Evolutionary conservation across 441 rosid species (phyloP).

Genomic region (Eruca vesicaria): DNA sequence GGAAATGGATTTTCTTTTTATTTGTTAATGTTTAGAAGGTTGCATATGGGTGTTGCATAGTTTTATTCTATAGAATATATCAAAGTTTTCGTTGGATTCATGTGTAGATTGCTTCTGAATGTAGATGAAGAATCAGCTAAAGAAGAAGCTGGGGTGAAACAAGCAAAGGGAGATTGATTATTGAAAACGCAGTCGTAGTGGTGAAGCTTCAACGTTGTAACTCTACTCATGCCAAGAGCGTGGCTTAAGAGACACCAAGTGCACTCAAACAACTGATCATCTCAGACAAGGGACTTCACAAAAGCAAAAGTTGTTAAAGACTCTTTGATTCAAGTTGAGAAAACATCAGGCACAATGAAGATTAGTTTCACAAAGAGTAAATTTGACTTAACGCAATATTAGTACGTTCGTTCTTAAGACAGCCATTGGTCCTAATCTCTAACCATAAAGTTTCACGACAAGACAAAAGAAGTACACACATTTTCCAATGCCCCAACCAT

Average conservation of each 20-base stretch:
- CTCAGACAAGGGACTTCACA: too few relatives aligned
- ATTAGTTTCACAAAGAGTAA: background rate
- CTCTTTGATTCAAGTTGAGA: too few relatives aligned
- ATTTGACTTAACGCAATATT: background rate
- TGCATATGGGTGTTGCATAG: background rate
- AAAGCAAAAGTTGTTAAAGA: background rate
- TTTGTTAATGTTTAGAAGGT: background rate
- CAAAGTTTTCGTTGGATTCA: background rate
- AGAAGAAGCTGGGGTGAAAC: slow-evolving; percentile 54
- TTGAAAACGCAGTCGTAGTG: slow-evolving; percentile 27
- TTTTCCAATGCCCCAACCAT: background rate
- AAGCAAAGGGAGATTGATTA: slow-evolving; percentile 43
- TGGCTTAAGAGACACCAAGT: too few relatives aligned
- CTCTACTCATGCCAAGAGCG: slow-evolving; percentile 47
- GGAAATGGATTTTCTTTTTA: too few relatives aligned
- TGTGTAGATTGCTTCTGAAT: slow-evolving; percentile 1
- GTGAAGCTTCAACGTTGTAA: slow-evolving; percentile 62
- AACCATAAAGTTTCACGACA: too few relatives aligned
- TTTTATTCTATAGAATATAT: background rate
- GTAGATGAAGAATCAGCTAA: slow-evolving; percentile 77
- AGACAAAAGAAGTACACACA: background rate
- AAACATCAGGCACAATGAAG: background rate
- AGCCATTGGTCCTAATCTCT: background rate
- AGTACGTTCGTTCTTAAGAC: background rate
- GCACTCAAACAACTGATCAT: too few relatives aligned